Base-by-base conservation (phyloP, 148 eudicot species). In the Silene uniflora region DNA sequence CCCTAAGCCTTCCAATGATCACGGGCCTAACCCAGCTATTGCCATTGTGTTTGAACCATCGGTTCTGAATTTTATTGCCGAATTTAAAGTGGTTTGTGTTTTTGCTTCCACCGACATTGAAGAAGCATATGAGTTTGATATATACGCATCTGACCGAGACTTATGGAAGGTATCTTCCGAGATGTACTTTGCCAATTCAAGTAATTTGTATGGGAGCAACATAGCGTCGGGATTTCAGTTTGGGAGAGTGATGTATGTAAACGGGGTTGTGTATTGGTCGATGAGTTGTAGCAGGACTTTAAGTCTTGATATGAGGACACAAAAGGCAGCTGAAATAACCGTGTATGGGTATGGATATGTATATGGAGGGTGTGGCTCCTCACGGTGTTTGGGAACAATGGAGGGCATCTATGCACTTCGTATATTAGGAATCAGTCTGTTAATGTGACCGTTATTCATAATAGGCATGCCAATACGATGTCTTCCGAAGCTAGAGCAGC, bases 1-100 rank as follows among this genome's bases (percentile, higher is more conserved):
- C 54, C 92, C 92, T 0, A 79, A 82, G 58, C 80, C 90, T 16
- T 79, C 44, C 59, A 82, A 76, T 32, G 73, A 83, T 79, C 96
- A 90, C 73, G 92, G 95, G 47, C 56, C 83, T 18, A 72, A 84
- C 62, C 85, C 92, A 22, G 77, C 81, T 16, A 16, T 84, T 59
- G 89, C 82, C 64, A 81, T 90, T n/a, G 69, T 77, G 52, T 90
- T 88, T 67, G 90, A 90, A 73, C 96, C 92, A 39, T 87, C 96
- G 7, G 25, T 78, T 60, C 78, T 88, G 32, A 86, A 82, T 75
- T 88, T 87, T 78, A 83, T 66, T 67, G 87, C 86, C 44, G 83
- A 85, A 24, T 90, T 79, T 73, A 86, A 87, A 74, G 77, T 87
- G 9, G 71, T 88, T 6, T 87, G 92, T 72, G 76, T 86, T 74